Base-by-base conservation (phyloP, 2,329 filamentous ascomycete species). In the Madurella fahalii region DNA sequence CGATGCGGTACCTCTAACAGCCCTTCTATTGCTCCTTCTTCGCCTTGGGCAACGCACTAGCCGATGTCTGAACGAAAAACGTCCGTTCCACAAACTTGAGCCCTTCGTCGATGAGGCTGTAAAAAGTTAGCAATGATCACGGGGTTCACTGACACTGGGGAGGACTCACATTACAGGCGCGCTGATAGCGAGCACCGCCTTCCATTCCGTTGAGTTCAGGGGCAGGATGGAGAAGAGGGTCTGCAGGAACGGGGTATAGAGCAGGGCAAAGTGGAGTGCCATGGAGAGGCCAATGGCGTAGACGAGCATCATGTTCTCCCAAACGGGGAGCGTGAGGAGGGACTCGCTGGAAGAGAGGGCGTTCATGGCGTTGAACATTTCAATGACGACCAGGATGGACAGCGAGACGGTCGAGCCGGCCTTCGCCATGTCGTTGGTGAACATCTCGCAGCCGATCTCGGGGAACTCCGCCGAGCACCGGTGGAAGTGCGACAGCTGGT, bases 301-400 rank as follows among this genome's bases (percentile, higher is more conserved):
- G 52, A 99, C 90, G 16, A 99, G 85, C 81, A 96, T 94, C 87
- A 96, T 94, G 76, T 99, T 99, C 69, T 93, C 84, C 93, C 93
- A 96, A n/a, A 99, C 78, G 9, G 92, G 93, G 59, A 99, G 82
- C 2, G 92, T 96, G 53, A 99, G 74, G 12, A 99, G 84, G 15
- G 90, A 95, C 74, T 99, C 94, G 71, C 90, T 95, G 1, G 91
- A 96, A 1, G 91, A 96, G 32, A 99, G 81, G 0, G 93, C 94
- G 69, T 99, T 99, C 87, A 97, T 93, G 64, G 94, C 94, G 74
- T 99, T 99, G 69, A 99, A 83, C 94, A 99, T 99, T 76, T 99
- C 94, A 67, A 99, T 97, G 57, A 96, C 91, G 44, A 99, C 94
- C 16, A 99, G 81, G 66, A 88, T 88, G 2, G 90, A 95, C 58